These are phyloP conservation scores for Sugiyamaella lignohabitans DNA, from an alignment of 805 yeast genomes.

Conservation along the genomic window DNA sequence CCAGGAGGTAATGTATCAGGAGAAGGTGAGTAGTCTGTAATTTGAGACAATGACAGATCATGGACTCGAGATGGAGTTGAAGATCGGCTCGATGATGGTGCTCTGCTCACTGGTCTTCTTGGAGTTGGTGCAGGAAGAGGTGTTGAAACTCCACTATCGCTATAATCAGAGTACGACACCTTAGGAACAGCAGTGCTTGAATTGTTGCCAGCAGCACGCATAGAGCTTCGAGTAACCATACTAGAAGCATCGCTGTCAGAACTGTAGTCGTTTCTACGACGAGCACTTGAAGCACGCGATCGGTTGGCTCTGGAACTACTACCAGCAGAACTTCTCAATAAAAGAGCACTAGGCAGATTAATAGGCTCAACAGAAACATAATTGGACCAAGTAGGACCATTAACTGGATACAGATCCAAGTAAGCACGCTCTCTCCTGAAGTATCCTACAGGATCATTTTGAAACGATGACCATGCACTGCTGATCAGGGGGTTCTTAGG, in stretches of 20 bases:
- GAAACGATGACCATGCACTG: conserved; percentile 26
- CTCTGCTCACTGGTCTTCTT: conserved; percentile 2
- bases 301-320: not conserved
- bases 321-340: not conserved
- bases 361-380: conserved; percentile 18
- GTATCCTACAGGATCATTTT: conserved; percentile 27
- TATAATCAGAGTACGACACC: no score
- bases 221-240: conserved; percentile 1
- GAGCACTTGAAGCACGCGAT: not conserved
- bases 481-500: conserved; percentile 24
- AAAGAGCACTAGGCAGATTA: conserved; percentile 6
- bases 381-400: conserved; percentile 30
- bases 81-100: conserved; percentile 9
- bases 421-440: conserved; percentile 27
- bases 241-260: conserved; percentile 1
- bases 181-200: no score
- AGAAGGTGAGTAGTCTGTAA: conserved; percentile 83
- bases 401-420: conserved; percentile 27
- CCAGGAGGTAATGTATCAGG: conserved; percentile 55
- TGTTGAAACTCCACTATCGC: not conserved
- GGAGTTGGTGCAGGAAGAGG: conserved; percentile 5
- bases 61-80: conserved; percentile 34
- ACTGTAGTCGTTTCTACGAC: conserved; percentile 1
- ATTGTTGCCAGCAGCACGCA: not conserved
- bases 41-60: conserved; percentile 31